Percentiles rank a stretch among this genome's conserved stretches.
Conservation (phyloP, 1,284 basidiomycete genomes). For the Schizophyllum commune region DNA sequence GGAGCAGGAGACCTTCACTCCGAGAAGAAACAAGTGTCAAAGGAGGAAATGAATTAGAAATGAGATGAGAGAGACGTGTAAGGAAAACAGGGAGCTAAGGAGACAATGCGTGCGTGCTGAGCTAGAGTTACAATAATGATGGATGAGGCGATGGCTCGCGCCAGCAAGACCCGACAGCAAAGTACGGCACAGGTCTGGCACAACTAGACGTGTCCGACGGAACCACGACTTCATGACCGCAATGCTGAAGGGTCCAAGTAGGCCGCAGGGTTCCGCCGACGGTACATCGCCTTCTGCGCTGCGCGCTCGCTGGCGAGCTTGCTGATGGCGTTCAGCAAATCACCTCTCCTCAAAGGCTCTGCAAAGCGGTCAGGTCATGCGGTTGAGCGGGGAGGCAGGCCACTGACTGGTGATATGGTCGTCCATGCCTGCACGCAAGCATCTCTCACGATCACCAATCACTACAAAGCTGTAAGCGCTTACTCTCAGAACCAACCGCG, state of each 20-base stretch:
- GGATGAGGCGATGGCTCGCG: background rate
- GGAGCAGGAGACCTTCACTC: background rate
- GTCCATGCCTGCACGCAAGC: constrained; percentile 86
- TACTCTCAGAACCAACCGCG: background rate
- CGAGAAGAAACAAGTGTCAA: background rate
- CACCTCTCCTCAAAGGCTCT: constrained; percentile 71
- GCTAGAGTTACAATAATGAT: background rate
- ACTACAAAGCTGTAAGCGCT: constrained; percentile 38
- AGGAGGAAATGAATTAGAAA: background rate
- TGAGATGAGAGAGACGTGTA: background rate
- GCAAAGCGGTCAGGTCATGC: constrained; percentile 6
- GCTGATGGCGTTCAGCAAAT: constrained; percentile 71
- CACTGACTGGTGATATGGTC: constrained; percentile 67
- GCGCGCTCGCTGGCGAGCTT: constrained; percentile 50
- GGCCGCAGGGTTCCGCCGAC: background rate
- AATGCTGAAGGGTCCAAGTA: background rate
- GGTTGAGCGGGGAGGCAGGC: background rate
- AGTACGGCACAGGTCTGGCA: too few species aligned
- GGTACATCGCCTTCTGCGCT: constrained; percentile 19
- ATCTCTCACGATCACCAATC: constrained; percentile 94
- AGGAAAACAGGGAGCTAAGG: too few species aligned
- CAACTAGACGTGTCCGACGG: background rate
- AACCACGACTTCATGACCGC: background rate
- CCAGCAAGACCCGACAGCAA: background rate
- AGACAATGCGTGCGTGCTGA: background rate